Percentiles rank a stretch among this genome's conserved stretches.
phyloP scores from a whole-genome alignment of 345 rosid species.

The Dimocarpus longan region DNA sequence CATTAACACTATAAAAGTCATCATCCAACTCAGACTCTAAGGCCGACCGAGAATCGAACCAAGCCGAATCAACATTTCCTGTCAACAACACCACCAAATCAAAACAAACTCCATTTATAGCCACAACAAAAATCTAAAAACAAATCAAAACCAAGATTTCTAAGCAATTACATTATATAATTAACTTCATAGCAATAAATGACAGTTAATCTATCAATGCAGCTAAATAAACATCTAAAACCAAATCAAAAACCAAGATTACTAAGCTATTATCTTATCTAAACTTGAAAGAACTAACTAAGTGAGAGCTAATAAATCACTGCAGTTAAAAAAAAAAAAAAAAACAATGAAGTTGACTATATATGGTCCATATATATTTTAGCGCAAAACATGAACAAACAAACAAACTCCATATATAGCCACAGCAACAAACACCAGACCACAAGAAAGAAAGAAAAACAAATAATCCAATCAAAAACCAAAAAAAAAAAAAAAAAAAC shows the following conservation, averaged over 20 bases:
- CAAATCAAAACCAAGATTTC: not conserved
- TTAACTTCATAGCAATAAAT: too few species aligned
- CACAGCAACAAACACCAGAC: not conserved
- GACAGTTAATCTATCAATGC: too few species aligned
- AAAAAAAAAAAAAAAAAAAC: not conserved
- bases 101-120: not conserved
- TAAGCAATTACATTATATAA: too few species aligned
- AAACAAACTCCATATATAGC: not conserved
- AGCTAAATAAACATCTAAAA: too few species aligned
- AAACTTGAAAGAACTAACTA: too few species aligned
- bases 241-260: too few species aligned
- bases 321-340: too few species aligned
- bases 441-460: not conserved
- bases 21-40: constrained; percentile 68
- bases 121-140: not conserved
- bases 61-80: constrained; percentile 48
- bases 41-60: constrained; percentile 56
- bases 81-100: constrained; percentile 14
- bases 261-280: too few species aligned
- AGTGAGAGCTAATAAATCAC: too few species aligned
- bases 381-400: not conserved
- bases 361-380: too few species aligned
- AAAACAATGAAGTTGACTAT: too few species aligned
- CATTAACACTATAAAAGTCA: constrained; percentile 59
- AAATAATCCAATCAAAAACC: not conserved